These are phyloP conservation scores for Lomentospora prolificans DNA, from an alignment of 2,329 filamentous ascomycete genomes.

Conservation along the genomic window DNA sequence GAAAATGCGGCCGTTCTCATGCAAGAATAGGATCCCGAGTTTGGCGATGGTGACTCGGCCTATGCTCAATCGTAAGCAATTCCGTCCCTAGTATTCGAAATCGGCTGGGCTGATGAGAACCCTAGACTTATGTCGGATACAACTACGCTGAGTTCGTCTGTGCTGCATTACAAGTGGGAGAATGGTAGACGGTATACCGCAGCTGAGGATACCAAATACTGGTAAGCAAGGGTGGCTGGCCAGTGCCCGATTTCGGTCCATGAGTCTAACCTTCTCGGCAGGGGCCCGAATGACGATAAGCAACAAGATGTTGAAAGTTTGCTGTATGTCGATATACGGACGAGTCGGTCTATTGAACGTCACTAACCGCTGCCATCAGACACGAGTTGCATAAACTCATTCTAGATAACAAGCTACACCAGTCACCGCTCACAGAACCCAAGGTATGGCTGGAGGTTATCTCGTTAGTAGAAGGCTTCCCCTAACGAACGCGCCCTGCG, in stretches of 20 bases:
- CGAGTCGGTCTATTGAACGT: neutral
- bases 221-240: neutral
- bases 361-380: conserved; percentile 9
- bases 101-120: neutral
- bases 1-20: too few species aligned
- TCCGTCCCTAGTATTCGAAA: neutral
- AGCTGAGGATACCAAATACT: conserved; percentile 31
- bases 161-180: conserved; percentile 32
- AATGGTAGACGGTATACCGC: conserved; percentile 38
- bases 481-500: neutral
- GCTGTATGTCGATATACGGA: conserved; percentile 13
- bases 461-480: too few species aligned
- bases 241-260: neutral
- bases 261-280: conserved; percentile 2
- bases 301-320: conserved; percentile 20
- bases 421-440: conserved; percentile 27
- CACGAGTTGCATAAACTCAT: conserved; percentile 42
- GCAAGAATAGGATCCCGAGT: neutral
- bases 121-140: conserved; percentile 5
- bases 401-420: conserved; percentile 32
- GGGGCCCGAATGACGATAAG: conserved; percentile 19
- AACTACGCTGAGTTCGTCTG: conserved; percentile 28
- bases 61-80: conserved; percentile 2
- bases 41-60: neutral
- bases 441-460: neutral